Evolutionary conservation across 352 stramenopile genomes (phyloP), one percentile per base, ranked within the genome.

Genomic region (Saprolegnia diclina): DNA sequence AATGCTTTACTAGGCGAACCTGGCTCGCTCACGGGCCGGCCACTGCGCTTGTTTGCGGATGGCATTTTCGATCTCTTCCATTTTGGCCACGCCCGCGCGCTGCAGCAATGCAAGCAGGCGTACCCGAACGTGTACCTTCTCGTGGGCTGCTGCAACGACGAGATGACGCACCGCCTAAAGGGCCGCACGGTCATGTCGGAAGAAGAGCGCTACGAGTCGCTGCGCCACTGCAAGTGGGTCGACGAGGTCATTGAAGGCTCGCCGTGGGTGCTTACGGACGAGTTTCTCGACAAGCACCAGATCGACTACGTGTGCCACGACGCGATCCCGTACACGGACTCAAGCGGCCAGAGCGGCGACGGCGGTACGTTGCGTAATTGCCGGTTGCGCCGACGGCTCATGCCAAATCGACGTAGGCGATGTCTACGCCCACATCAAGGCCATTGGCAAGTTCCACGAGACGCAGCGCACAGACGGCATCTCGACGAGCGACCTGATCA

Each of bases 271-370:
- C 78, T 93, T 40, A 85, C 81, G 5, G 84, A 94, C 64, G 84
- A 91, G 26, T 94, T 95, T 66, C 64, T 95, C 24, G 84, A 89
- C 32, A 75, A 90, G 59, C 85, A 95, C 71, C 68, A 90, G 46
- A 95, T 95, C 56, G 88, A 96, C 67, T 96, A 90, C 62, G 86
- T 96, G 42, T 96, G 86, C 73, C 88, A 96, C 76, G 88, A 96
- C 62, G 86, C 87, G 7, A 77, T 94, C 73, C 88, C 88, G 54
- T 96, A 96, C 74, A 82, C 81, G 59, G 85, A 92, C 57, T 64
- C 86, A 6, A 92, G 82, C 22, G 88, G 88, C 32, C 77, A 86
- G 45, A 77, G 79, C 42, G 81, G 79, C 13, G 85, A 91, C 29
- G 84, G 42, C 9, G 63, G 63, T 69, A 69, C 32, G 53, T 13